Conservation (phyloP, 768 basidiomycete species). For the Inosperma sp. region DNA sequence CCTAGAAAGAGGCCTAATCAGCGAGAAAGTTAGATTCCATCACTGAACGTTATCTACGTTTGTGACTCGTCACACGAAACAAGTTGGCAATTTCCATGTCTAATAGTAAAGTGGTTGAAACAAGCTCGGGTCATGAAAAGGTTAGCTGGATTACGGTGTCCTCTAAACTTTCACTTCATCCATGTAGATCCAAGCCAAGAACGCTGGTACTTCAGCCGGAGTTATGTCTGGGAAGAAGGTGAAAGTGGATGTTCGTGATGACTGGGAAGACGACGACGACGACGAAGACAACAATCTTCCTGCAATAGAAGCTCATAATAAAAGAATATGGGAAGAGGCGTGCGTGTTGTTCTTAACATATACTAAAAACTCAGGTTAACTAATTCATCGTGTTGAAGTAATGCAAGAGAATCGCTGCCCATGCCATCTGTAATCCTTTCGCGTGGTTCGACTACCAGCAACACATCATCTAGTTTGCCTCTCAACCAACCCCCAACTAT, state of each 20-base stretch:
- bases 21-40: not conserved
- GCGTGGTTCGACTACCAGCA: constrained; percentile 28
- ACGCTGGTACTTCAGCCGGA: constrained; percentile 2
- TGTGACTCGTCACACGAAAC: constrained; percentile 16
- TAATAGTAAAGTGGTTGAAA: too few species aligned
- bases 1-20: not conserved
- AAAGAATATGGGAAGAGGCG: constrained; percentile 68
- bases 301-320: constrained; percentile 37
- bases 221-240: constrained; percentile 10
- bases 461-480: constrained; percentile 36
- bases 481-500: constrained; percentile 54
- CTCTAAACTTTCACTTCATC: not conserved
- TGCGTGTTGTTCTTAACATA: constrained; percentile 36
- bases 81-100: too few species aligned
- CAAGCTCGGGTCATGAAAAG: not conserved
- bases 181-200: constrained; percentile 6
- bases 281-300: constrained; percentile 35
- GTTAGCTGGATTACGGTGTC: not conserved
- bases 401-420: constrained; percentile 51
- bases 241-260: constrained; percentile 34
- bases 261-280: constrained; percentile 57
- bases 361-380: constrained; percentile 10
- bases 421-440: constrained; percentile 63
- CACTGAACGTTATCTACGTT: constrained; percentile 13
- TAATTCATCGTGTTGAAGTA: constrained; percentile 35